Evolutionary conservation across 306 rosid genomes (phyloP).

Genomic region (Cajanus cajan): DNA sequence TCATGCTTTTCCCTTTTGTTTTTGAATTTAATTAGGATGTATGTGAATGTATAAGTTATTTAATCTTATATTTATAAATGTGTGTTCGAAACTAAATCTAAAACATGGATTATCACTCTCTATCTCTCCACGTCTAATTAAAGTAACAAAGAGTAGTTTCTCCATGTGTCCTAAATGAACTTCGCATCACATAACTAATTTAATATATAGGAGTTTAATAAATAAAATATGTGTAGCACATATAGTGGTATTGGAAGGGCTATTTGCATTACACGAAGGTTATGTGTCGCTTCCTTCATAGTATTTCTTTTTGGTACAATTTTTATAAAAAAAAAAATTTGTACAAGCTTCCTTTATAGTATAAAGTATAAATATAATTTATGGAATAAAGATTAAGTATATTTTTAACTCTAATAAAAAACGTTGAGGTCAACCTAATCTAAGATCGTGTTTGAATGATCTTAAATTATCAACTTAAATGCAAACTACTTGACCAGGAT

Average conservation of each 20-base stretch:
- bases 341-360: no score
- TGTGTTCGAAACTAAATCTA: no score
- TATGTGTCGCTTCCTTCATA: not conserved
- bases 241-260: not conserved
- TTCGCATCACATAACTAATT: no score
- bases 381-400: not conserved
- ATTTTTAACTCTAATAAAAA: not conserved
- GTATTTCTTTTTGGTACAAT: not conserved
- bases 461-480: conserved; percentile 5
- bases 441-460: not conserved
- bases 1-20: not conserved
- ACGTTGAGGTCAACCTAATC: conserved; percentile 7
- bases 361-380: not conserved
- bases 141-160: no score
- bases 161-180: no score
- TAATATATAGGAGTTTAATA: no score
- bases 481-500: not conserved
- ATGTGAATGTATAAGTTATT: not conserved
- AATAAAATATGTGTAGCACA: no score
- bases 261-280: not conserved
- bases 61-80: no score
- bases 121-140: no score
- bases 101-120: no score
- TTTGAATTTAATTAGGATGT: not conserved
- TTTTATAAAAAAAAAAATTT: no score